phyloP scores from a whole-genome alignment of 345 rosid genomes.

The Crucihimalaya himalaica region DNA sequence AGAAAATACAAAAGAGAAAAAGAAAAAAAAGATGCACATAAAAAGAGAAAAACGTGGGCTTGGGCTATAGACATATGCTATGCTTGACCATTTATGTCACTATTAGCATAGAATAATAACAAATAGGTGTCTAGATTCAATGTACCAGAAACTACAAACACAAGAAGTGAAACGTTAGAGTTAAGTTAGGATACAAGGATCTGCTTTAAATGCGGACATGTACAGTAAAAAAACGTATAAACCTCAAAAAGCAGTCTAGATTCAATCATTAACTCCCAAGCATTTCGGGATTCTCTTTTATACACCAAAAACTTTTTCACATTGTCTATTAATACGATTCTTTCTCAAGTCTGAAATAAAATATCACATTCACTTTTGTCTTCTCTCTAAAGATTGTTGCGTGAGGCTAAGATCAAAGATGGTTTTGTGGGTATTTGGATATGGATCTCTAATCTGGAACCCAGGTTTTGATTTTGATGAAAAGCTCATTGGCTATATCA shows the following conservation, averaged over 20 bases:
- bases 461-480: constrained; percentile 92
- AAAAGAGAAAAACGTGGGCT: background rate
- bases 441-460: constrained; percentile 96
- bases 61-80: background rate
- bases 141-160: background rate
- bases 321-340: constrained; percentile 18
- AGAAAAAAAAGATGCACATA: too few relatives aligned
- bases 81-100: background rate
- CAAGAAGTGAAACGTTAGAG: background rate
- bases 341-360: background rate
- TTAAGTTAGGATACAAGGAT: background rate
- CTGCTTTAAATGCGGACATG: background rate
- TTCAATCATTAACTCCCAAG: constrained; percentile 4
- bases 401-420: constrained; percentile 34
- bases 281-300: background rate
- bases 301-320: background rate
- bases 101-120: background rate
- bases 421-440: constrained; percentile 98
- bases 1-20: background rate
- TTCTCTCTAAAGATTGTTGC: background rate
- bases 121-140: constrained; percentile 5
- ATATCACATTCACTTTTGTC: constrained; percentile 4
- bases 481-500: constrained; percentile 70
- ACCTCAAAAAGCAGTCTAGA: background rate
- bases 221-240: background rate